Percentiles rank a stretch among this genome's conserved stretches.
Conservation (phyloP, 176 grass and related monocot genomes). For the Oryza glaberrima region DNA sequence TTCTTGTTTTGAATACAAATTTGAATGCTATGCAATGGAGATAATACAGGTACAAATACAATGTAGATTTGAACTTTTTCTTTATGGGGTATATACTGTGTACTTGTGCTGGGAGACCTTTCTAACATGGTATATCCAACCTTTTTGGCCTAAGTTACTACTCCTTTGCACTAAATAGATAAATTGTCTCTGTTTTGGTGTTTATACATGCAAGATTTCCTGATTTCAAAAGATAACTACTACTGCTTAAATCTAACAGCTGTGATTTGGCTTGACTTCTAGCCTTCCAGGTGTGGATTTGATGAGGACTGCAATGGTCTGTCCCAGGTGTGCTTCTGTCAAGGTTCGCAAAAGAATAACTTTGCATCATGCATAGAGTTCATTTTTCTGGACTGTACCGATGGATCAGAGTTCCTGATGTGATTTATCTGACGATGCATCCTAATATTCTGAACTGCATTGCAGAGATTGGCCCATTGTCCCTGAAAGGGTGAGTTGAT, state of each 20-base stretch:
- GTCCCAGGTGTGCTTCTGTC: conserved; percentile 23
- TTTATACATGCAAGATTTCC: conserved; percentile 35
- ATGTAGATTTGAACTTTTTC: neutral
- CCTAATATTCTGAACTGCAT: conserved; percentile 27
- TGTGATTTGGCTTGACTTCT: conserved; percentile 26
- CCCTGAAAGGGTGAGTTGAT: conserved; percentile 37
- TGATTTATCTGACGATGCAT: conserved; percentile 25
- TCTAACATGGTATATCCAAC: neutral
- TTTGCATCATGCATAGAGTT: conserved; percentile 22
- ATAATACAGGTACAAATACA: neutral
- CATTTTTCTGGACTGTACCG: neutral
- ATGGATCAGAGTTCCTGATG: conserved; percentile 26
- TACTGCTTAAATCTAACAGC: neutral
- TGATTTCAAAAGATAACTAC: conserved; percentile 23
- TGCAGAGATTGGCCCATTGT: conserved; percentile 39
- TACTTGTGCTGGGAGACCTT: conserved; percentile 22
- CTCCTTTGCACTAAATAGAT: conserved; percentile 26
- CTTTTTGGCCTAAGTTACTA: conserved; percentile 20
- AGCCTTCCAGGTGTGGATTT: conserved; percentile 11
- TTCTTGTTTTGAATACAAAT: conserved; percentile 26
- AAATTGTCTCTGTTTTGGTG: neutral
- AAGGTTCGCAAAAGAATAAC: conserved; percentile 8
- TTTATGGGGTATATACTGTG: conserved; percentile 14
- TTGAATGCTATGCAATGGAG: conserved; percentile 15
- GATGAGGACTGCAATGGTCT: neutral